These are phyloP conservation scores for Colletotrichum plurivorum DNA, from an alignment of 2,329 filamentous ascomycete genomes.

Conservation along the genomic window DNA sequence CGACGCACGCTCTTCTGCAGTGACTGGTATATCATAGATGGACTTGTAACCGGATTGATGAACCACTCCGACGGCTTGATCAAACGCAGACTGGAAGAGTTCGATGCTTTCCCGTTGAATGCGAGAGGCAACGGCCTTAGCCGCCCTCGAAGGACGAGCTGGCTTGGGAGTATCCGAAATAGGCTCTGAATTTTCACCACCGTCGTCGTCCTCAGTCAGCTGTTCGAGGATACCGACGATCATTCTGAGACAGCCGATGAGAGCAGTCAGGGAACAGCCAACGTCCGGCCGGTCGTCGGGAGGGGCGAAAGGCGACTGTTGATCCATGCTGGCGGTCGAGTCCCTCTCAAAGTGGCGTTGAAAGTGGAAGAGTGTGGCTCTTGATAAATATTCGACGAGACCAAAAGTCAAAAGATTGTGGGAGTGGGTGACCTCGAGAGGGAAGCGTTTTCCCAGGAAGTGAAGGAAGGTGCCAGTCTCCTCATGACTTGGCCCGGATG, in stretches of 20 bases:
- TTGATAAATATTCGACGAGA: background rate
- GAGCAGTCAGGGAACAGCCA: background rate
- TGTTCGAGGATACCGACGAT: constrained; percentile 26
- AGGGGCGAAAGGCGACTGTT: background rate
- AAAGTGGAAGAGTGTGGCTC: background rate
- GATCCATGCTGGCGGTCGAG: constrained; percentile 3
- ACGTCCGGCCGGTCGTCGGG: constrained; percentile 17
- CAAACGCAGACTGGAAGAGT: constrained; percentile 43
- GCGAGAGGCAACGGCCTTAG: constrained; percentile 7
- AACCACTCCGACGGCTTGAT: constrained; percentile 38
- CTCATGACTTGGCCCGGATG: too few relatives aligned
- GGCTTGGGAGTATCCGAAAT: background rate
- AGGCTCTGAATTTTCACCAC: background rate
- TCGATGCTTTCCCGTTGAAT: constrained; percentile 22
- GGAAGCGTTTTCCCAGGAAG: too few relatives aligned
- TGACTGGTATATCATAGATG: constrained; percentile 28
- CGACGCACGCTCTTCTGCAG: constrained; percentile 12
- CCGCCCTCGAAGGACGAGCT: constrained; percentile 24
- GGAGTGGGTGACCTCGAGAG: too few relatives aligned
- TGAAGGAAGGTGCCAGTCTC: too few relatives aligned
- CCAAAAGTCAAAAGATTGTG: background rate
- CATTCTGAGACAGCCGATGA: constrained; percentile 22
- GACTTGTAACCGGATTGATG: constrained; percentile 32
- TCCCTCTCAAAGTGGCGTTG: background rate
- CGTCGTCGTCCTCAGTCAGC: background rate